Evolutionary conservation across 2,329 filamentous ascomycete species (phyloP).

Genomic region (Penicillium concentricum): DNA sequence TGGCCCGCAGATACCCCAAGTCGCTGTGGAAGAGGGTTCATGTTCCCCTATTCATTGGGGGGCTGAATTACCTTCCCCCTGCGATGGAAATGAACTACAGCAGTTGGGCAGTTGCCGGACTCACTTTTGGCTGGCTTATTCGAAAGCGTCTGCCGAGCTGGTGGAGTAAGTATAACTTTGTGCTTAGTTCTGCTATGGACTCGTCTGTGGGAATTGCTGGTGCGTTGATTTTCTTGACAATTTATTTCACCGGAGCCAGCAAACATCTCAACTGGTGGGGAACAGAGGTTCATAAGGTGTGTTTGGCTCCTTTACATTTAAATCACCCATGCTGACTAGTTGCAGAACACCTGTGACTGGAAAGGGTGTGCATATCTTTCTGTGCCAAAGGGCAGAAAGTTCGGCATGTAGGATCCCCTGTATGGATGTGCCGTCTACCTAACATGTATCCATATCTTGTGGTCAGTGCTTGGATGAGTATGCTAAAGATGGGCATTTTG

Average conservation of each 20-base stretch:
- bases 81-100: constrained; percentile 67
- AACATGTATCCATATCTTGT: neutral
- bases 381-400: constrained; percentile 16
- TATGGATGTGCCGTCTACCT: neutral
- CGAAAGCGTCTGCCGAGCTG: constrained; percentile 61
- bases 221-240: constrained; percentile 28
- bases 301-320: neutral
- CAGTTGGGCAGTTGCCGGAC: constrained; percentile 64
- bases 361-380: constrained; percentile 21
- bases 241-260: constrained; percentile 27
- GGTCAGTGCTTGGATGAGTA: neutral
- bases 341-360: constrained; percentile 27
- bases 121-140: constrained; percentile 64
- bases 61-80: constrained; percentile 61
- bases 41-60: constrained; percentile 63
- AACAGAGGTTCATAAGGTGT: constrained; percentile 26
- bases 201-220: constrained; percentile 28
- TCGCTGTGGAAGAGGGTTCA: constrained; percentile 62
- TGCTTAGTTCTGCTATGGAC: constrained; percentile 67
- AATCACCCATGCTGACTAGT: neutral
- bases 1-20: constrained; percentile 60
- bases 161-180: constrained; percentile 74
- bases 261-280: constrained; percentile 28
- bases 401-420: constrained; percentile 3
- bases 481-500: neutral